Base-by-base conservation (phyloP, 495 filamentous ascomycete species). In the Penicillium desertorum region DNA sequence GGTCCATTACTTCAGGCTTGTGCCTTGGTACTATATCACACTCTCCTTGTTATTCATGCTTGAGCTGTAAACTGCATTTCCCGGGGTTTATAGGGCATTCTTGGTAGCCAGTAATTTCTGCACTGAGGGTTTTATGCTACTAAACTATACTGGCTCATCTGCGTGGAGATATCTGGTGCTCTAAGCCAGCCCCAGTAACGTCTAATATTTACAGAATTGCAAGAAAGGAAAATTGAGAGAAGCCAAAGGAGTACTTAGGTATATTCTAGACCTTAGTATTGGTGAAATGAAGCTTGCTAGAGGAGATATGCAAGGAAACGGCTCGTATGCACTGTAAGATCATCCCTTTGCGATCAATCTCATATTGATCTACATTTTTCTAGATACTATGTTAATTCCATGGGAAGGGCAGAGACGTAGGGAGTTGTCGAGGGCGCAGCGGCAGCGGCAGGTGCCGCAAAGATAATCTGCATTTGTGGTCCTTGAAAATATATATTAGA, bases 1-100 rank as follows among this genome's bases (percentile, higher is more conserved):
- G 51, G 57, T 63, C 51, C 51, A 56, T 49, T 41, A 51, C 37
- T 29, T 23, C 25, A 51, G 36, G 36, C 20, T 29, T 27, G 34
- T 29, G 36, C 14, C 20, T 29, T 57, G 43, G 19, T 37, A 47
- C 14, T 29, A 61, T 42, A 53, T 45, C 14, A 58, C 29, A 11
- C 19, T 20, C 46, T 8, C 36, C 36, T 49, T 6, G 46, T 4
- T 20, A 42, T 46, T 27, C 37, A 54, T 48, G 32, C 49, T 50
- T 45, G 42, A 20, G 20, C 1, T 22, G 16, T 16, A n/a, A 39
- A 37, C 11, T 17, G 36, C 14, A 39, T n/a, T 39, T 17, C 6
- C 6, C 16, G 7, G 36, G 3, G 8, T n/a, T 17, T n/a, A 8
- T n/a, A 8, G 5, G 1, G 5, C 36, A 4, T 8, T n/a, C 22